phyloP scores from a whole-genome alignment of 2,329 filamentous ascomycete species.

The Arthrobotrys entomopaga region DNA sequence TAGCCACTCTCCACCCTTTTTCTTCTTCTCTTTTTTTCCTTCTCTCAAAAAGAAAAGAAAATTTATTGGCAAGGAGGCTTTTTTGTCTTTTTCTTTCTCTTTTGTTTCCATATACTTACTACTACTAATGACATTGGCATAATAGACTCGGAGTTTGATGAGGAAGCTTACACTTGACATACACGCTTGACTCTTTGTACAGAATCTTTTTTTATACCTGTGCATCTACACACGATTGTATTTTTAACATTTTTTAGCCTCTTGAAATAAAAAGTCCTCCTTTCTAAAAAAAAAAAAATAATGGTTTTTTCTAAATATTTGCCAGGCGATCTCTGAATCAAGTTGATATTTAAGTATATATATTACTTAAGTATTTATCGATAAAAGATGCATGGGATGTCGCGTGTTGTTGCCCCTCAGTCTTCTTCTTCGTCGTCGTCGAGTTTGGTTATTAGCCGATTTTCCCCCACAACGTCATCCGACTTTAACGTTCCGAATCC shows the following conservation, averaged over 20 bases:
- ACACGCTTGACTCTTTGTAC: not conserved
- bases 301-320: not conserved
- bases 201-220: conserved; percentile 24
- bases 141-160: conserved; percentile 35
- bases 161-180: conserved; percentile 7
- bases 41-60: conserved; percentile 11
- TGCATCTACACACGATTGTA: conserved; percentile 29
- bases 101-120: conserved; percentile 2
- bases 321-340: too few relatives aligned
- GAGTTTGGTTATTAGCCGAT: conserved; percentile 40
- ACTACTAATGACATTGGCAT: conserved; percentile 36
- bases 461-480: conserved; percentile 52
- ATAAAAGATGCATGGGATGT: not conserved
- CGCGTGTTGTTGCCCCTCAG: conserved; percentile 37
- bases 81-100: conserved; percentile 3
- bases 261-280: conserved; percentile 14
- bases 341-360: too few relatives aligned
- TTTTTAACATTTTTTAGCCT: conserved; percentile 19
- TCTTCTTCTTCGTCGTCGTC: too few relatives aligned
- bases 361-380: too few relatives aligned
- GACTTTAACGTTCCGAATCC: not conserved
- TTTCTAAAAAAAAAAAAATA: conserved; percentile 11
- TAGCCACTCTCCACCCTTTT: conserved; percentile 32
- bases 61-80: not conserved
- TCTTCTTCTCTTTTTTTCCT: conserved; percentile 15